Evolutionary conservation across 108 stramenopile species (phyloP).

Genomic region (Cyclotella cryptica): DNA sequence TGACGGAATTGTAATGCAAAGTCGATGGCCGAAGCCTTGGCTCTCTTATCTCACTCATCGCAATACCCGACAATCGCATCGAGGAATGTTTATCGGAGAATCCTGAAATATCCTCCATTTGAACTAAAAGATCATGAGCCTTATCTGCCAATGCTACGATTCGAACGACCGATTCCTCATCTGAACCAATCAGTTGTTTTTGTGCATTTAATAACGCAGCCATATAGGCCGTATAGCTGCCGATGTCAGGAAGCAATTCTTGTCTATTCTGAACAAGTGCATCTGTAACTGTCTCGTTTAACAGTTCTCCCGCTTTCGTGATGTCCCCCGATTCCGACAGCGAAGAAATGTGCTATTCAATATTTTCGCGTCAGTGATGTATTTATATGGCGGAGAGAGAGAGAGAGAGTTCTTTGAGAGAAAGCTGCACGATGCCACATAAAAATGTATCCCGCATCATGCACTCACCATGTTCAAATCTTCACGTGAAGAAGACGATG

Average conservation of each 20-base stretch:
- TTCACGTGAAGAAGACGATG: too few species aligned
- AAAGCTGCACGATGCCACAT: too few species aligned
- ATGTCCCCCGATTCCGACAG: conserved; percentile 45
- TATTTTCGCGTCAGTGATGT: not conserved
- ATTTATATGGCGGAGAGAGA: not conserved
- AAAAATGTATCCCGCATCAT: too few species aligned
- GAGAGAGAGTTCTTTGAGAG: too few species aligned
- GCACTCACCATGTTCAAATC: too few species aligned
- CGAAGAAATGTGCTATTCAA: conserved; percentile 31
- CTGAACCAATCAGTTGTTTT: conserved; percentile 27
- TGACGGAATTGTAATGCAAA: conserved; percentile 49
- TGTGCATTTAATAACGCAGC: conserved; percentile 39
- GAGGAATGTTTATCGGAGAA: conserved; percentile 51
- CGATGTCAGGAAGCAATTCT: conserved; percentile 42
- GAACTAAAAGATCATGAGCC: conserved; percentile 46
- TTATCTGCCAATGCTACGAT: conserved; percentile 38
- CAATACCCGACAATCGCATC: conserved; percentile 34
- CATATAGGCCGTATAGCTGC: conserved; percentile 48
- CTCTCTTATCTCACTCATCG: conserved; percentile 15
- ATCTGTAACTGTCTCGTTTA: conserved; percentile 35
- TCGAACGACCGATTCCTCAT: conserved; percentile 19
- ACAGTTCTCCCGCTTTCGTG: conserved; percentile 27
- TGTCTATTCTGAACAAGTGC: conserved; percentile 23
- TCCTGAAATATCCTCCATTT: conserved; percentile 55
- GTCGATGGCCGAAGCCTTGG: conserved; percentile 40